phyloP scores from a whole-genome alignment of 306 rosid genomes.

The Hippophae tibetana region DNA sequence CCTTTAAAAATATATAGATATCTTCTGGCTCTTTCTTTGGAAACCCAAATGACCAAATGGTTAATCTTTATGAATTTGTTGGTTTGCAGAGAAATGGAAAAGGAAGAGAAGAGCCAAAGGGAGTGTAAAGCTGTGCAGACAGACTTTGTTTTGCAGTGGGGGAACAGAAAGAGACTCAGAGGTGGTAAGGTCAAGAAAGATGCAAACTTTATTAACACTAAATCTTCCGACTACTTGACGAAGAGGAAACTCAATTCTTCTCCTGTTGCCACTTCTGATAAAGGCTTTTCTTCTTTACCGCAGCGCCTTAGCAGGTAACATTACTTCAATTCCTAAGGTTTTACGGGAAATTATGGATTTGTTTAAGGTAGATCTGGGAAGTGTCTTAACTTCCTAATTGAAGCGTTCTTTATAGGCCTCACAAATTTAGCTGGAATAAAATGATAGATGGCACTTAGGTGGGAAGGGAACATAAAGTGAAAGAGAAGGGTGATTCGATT shows the following conservation, averaged over 20 bases:
- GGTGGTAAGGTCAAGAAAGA: conserved; percentile 36
- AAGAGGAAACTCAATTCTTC: conserved; percentile 29
- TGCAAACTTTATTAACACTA: conserved; percentile 15
- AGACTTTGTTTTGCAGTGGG: conserved; percentile 51
- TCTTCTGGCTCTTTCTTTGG: conserved; percentile 3
- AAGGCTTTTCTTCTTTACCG: conserved; percentile 25
- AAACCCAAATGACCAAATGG: neutral
- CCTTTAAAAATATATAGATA: conserved; percentile 32
- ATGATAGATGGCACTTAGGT: too few species aligned
- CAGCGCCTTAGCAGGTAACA: conserved; percentile 37
- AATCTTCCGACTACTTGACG: conserved; percentile 19
- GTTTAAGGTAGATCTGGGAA: too few species aligned
- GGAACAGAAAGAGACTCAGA: conserved; percentile 47
- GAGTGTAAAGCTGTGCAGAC: conserved; percentile 25
- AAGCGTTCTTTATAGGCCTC: too few species aligned
- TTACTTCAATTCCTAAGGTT: neutral
- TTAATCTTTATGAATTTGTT: neutral
- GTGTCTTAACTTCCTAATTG: too few species aligned
- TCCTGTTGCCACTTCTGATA: conserved; percentile 19
- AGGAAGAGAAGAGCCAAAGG: conserved; percentile 31
- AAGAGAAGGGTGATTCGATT: too few species aligned
- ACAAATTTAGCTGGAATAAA: too few species aligned
- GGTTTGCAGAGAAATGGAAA: conserved; percentile 35
- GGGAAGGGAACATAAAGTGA: too few species aligned
- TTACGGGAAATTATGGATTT: too few species aligned